phyloP scores from a whole-genome alignment of 129 eudicot species.

The Arctium minus region DNA sequence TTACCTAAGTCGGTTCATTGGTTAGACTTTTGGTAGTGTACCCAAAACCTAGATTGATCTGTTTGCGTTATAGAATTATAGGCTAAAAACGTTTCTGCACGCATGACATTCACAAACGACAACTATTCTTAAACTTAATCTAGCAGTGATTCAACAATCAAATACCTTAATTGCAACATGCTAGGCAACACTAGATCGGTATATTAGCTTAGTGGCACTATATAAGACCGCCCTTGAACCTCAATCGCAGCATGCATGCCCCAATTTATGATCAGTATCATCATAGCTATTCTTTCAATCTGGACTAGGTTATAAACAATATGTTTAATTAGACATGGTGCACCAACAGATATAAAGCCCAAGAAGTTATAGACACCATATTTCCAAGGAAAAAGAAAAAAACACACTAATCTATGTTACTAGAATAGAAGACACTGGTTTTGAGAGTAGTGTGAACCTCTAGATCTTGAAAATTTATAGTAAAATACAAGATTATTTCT shows the following conservation, averaged over 20 bases:
- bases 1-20: not conserved
- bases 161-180: not conserved
- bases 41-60: not conserved
- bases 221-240: slow-evolving; percentile 1
- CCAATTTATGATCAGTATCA: not conserved
- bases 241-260: not conserved
- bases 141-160: not conserved
- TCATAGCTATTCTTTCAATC: not conserved
- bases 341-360: not conserved
- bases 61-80: not conserved
- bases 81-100: not conserved
- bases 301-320: not conserved
- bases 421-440: not conserved
- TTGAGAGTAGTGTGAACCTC: not conserved
- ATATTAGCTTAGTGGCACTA: not conserved
- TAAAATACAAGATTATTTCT: not conserved
- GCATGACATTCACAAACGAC: not conserved
- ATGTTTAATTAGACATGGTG: not conserved
- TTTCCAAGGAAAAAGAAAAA: not conserved
- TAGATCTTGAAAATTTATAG: not conserved
- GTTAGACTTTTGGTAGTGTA: not conserved
- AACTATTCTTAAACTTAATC: not conserved
- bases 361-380: not conserved
- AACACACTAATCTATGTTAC: not conserved
- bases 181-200: not conserved